Base-by-base conservation (phyloP, 2,329 filamentous ascomycete species). In the Neurospora sp. region DNA sequence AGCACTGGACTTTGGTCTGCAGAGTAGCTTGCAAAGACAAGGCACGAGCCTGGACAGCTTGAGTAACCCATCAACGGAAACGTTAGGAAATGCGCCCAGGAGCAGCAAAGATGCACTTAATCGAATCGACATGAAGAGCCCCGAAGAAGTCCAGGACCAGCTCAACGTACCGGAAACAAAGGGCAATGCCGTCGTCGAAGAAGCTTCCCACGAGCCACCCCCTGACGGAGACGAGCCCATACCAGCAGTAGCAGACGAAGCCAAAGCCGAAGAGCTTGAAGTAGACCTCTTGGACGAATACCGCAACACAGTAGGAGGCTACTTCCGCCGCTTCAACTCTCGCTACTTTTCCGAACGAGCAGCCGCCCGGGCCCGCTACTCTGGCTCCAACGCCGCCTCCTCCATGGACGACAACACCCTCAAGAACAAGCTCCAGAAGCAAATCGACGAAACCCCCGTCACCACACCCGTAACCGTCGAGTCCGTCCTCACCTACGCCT, bases 241-340 rank as follows among this genome's bases (percentile, higher is more conserved):
- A 0, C 82, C 86, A 3, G 82, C 84, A 41, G 82, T 85, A 68
- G 82, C 82, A 19, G 84, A 83, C 43, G 86, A 85, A 40, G 80
- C 83, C 33, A 89, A 88, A 73, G 89, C 92, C 12, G 82, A 89
- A 70, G 83, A 88, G 69, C 82, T 97, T 67, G 90, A 97, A 79
- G 87, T 84, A 69, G 84, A 86, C 17, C 84, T 98, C 10, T 86
- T 97, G 36, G 82, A 86, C 43, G 87, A 90, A 69, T 99, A 97
- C 88, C 91, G 89, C 78, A 86, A 89, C 71, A 90, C 92, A 0
- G 91, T 99, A 6, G 96, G 96, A 66, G 96, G 96, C 39, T 99
- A 99, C 81, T 99, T 97, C 78, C 88, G 92, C 71, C 89, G 96
- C 62, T 98, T 98, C 82, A 89, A 88, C 74, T 95, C 96, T 0